These are phyloP conservation scores for Mortierella sp. DNA, from an alignment of 371 early-diverging fungal genomes.

Conservation along the genomic window DNA sequence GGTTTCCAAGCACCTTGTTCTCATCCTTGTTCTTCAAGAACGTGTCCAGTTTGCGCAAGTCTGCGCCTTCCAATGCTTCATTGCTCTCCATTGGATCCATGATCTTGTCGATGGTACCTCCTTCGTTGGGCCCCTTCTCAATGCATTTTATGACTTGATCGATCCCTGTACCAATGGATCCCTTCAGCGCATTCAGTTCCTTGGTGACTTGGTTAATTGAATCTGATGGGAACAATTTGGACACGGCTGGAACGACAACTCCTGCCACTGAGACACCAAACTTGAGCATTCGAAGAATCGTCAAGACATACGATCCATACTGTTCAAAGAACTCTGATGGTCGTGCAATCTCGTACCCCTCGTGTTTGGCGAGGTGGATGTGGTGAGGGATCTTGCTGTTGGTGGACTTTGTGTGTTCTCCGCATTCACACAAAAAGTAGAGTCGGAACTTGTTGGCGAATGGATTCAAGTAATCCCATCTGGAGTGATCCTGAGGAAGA, in stretches of 20 bases:
- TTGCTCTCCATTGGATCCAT: no score
- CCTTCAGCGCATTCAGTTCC: neutral
- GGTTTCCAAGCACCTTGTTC: slow-evolving; percentile 9
- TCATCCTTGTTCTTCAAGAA: slow-evolving; percentile 16
- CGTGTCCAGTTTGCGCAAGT: slow-evolving; percentile 11
- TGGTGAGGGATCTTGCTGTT: slow-evolving; percentile 13
- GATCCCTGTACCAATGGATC: neutral
- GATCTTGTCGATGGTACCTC: no score
- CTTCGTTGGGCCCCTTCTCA: no score
- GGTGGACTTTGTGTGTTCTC: slow-evolving; percentile 9
- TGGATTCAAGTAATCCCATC: slow-evolving; percentile 1
- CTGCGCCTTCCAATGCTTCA: no score
- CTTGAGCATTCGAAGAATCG: slow-evolving; percentile 14
- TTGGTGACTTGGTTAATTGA: neutral
- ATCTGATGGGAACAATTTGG: neutral
- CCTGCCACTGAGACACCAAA: slow-evolving; percentile 13
- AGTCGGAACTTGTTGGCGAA: slow-evolving; percentile 19
- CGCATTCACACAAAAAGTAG: slow-evolving; percentile 24
- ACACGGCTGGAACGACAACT: slow-evolving; percentile 9
- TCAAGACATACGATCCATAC: slow-evolving; percentile 11
- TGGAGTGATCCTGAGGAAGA: neutral
- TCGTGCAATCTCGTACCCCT: slow-evolving; percentile 10
- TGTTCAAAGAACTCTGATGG: slow-evolving; percentile 11
- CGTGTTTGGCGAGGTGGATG: slow-evolving; percentile 21
- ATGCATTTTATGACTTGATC: neutral